Evolutionary conservation across 345 rosid genomes (phyloP), one percentile per base, ranked within the genome.

Genomic region (Murraya koenigii): DNA sequence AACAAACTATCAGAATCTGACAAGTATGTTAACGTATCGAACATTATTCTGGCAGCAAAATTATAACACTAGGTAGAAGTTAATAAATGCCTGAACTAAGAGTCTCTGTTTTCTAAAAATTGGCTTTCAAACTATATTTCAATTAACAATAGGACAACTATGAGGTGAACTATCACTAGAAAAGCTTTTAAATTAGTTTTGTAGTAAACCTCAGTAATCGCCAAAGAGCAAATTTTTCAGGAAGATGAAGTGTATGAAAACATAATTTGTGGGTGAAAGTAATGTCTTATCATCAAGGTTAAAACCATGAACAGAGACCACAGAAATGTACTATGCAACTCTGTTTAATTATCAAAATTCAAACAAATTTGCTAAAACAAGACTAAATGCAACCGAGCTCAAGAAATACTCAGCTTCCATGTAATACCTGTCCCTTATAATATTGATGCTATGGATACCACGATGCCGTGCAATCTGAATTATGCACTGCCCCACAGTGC

Each of bases 401-500:
- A 17, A 55, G 35, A 58, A 68, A 36, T 30, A 35, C 55, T 23
- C 2, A 35, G 36, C 39, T 17, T 19, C 52, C 69, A 77, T 66
- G 56, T 19, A 32, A 54, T 74, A 93, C 97, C 94, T 95, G 79
- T 95, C 99, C 87, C 93, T 90, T 66, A 94, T 90, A 65, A 94
- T 74, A 59, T 94, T 93, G 77, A 92, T 81, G 80, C 86, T 95
- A 78, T 85, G 87, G 77, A 95, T 87, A 76, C 96, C 87, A 66
- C 89, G 89, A 28, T 82, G 81, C 77, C 75, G 81, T 7, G 97
- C 99, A 81, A 95, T 86, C 87, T 93, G 99, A 78, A 92, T 89
- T 47, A 91, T 80, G 83, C 99, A 94, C 80, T 87, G 98, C 69
- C 99, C 97, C 52, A 93, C 97, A 7, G 91, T 90, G 83, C 95